Conservation (phyloP, 2,329 filamentous ascomycete genomes). For the Trichocomaceae sp. region DNA sequence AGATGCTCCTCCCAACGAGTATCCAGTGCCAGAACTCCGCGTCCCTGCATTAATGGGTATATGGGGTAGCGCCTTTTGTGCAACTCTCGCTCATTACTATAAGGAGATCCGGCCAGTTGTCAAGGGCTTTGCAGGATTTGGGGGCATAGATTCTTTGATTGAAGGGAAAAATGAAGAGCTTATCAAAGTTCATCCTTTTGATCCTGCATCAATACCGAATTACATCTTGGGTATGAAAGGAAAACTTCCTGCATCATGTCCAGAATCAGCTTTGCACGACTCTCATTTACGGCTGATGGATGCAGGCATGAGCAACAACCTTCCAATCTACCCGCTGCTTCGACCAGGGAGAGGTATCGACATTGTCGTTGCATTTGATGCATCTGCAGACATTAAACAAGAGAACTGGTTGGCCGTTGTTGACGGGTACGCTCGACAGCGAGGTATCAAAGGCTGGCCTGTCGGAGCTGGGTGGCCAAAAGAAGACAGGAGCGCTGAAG, state of each 20-base stretch:
- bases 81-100: conserved; percentile 93
- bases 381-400: conserved; percentile 82
- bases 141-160: conserved; percentile 72
- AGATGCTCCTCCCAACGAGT: conserved; percentile 42
- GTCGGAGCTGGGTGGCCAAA: conserved; percentile 91
- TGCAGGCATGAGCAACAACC: conserved; percentile 96
- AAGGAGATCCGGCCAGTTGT: conserved; percentile 83
- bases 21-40: conserved; percentile 73
- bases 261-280: conserved; percentile 64
- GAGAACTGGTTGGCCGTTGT: conserved; percentile 94
- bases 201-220: conserved; percentile 86
- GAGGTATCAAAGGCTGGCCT: conserved; percentile 90
- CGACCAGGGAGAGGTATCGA: conserved; percentile 84
- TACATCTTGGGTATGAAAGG: conserved; percentile 76
- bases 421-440: conserved; percentile 85
- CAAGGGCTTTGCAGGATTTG: conserved; percentile 66
- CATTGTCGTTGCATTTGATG: conserved; percentile 86
- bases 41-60: conserved; percentile 82
- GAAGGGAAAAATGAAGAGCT: conserved; percentile 76
- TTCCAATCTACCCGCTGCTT: conserved; percentile 90
- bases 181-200: conserved; percentile 87
- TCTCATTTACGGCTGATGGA: conserved; percentile 84
- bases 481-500: conserved; percentile 49
- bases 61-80: conserved; percentile 96
- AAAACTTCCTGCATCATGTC: conserved; percentile 67